phyloP scores from a whole-genome alignment of 495 filamentous ascomycete genomes.

The Xylaria nigripes region DNA sequence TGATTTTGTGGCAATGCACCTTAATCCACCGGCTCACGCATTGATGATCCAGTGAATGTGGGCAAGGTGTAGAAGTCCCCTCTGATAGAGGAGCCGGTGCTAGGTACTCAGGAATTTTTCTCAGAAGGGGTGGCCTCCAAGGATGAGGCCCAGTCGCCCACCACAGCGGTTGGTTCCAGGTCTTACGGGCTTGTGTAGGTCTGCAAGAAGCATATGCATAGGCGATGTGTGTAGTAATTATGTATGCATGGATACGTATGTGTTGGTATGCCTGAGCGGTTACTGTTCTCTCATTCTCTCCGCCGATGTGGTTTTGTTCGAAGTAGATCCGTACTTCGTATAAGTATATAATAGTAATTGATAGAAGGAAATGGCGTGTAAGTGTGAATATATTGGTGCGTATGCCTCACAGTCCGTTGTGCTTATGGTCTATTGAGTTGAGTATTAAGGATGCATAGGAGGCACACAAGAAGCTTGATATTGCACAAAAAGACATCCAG shows the following conservation, averaged over 20 bases:
- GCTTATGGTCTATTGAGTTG: background rate
- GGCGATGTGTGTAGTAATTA: background rate
- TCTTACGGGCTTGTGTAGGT: conserved; percentile 10
- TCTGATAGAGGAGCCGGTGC: background rate
- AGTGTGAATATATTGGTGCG: too few relatives aligned
- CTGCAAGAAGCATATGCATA: conserved; percentile 6
- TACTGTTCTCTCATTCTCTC: background rate
- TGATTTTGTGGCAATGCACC: background rate
- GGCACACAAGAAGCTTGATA: too few relatives aligned
- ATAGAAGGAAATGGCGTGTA: too few relatives aligned
- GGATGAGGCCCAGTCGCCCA: conserved; percentile 4
- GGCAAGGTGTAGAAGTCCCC: background rate
- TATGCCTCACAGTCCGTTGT: background rate
- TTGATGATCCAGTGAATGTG: background rate
- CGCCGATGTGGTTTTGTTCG: background rate
- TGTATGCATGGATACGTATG: background rate
- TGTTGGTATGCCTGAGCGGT: background rate
- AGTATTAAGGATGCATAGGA: background rate
- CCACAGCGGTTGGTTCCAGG: conserved; percentile 3
- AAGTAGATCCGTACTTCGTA: too few relatives aligned
- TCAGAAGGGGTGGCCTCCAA: background rate
- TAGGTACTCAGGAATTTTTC: background rate
- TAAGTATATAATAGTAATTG: too few relatives aligned
- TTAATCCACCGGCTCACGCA: background rate
- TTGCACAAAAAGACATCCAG: too few relatives aligned